Base-by-base conservation (phyloP, 192 early-diverging fungal species). In the Chytriomyces hyalinus region DNA sequence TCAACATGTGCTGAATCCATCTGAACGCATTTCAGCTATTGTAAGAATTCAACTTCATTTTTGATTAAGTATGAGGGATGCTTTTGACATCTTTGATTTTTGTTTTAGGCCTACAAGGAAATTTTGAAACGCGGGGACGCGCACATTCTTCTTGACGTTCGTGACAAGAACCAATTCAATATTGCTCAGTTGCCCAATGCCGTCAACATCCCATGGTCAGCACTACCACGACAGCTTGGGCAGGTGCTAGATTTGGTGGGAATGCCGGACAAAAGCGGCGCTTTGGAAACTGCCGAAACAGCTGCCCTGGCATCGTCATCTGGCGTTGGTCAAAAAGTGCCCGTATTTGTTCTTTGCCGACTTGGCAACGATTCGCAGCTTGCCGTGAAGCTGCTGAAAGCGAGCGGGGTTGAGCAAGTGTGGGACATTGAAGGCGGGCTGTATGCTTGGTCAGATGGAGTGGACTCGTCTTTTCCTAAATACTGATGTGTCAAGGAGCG, bases 341-440 rank as follows among this genome's bases (percentile, higher is more conserved):
- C 83, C 80, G 92, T 99, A 7, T 95, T 92, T 76, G 86, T 93
- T 6, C 71, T 99, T 3, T 99, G 97, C 79, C 90, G 96, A 44
- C 84, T 89, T 45, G 96, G 97, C 9, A 97, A 97, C 76, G 91
- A 96, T 67, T 95, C 93, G 3, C 94, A 97, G 79, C 80, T 93
- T 44, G 96, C 96, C 4, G 95, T 96, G 9, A 81, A 83, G 71
- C 84, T 91, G 44, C 84, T 99, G 67, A 85, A 91, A 77, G 75
- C 89, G 65, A 76, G 80, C n/a, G 92, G 90, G 9, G 86, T 93
- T 65, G 63, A 75, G 20, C 80, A 85, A n/a, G 82, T 89, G 66
- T 90, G 87, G 67, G 96, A 99, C 82, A 84, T 99, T 53, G 86
- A 89, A 1, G 94, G 94, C 6, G 97, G 97, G 5, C 83, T 97